phyloP scores from a whole-genome alignment of 257 asterid genomes.

The Nicotiana knightiana region DNA sequence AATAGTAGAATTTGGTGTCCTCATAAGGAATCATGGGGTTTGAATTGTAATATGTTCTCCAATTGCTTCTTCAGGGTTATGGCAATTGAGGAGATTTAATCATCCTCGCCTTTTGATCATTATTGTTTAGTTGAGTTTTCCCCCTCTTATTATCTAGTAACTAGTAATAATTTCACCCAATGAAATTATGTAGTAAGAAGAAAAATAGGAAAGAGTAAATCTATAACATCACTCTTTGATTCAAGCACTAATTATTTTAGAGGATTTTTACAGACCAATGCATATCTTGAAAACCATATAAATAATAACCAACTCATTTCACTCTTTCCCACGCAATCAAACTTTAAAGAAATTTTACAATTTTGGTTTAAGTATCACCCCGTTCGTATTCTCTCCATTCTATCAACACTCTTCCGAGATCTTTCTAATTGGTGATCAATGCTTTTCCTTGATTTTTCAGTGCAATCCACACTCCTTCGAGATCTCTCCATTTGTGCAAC shows the following conservation, averaged over 20 bases:
- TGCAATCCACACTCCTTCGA: constrained; percentile 79
- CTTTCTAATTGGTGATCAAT: constrained; percentile 64
- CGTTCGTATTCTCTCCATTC: constrained; percentile 58
- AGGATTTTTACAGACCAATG: constrained; percentile 4
- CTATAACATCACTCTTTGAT: neutral
- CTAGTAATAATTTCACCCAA: neutral
- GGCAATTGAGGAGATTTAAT: neutral
- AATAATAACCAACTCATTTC: constrained; percentile 19
- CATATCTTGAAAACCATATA: constrained; percentile 1
- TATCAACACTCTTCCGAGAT: constrained; percentile 76
- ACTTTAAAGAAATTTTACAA: constrained; percentile 30
- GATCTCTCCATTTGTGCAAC: constrained; percentile 76
- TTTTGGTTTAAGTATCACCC: constrained; percentile 24
- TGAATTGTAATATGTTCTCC: neutral
- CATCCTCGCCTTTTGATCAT: neutral
- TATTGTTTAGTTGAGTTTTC: neutral
- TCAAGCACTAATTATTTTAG: neutral
- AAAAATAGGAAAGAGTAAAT: neutral
- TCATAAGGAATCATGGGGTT: neutral
- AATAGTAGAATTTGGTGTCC: neutral
- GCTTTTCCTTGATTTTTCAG: constrained; percentile 68
- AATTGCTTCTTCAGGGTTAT: neutral
- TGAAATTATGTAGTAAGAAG: neutral
- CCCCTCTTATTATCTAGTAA: neutral
- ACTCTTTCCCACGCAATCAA: constrained; percentile 35